A percentile compares a stretch with the other conserved stretches of the same genome.
phyloP scores from a whole-genome alignment of 768 basidiomycete species.

The Russula emetica region DNA sequence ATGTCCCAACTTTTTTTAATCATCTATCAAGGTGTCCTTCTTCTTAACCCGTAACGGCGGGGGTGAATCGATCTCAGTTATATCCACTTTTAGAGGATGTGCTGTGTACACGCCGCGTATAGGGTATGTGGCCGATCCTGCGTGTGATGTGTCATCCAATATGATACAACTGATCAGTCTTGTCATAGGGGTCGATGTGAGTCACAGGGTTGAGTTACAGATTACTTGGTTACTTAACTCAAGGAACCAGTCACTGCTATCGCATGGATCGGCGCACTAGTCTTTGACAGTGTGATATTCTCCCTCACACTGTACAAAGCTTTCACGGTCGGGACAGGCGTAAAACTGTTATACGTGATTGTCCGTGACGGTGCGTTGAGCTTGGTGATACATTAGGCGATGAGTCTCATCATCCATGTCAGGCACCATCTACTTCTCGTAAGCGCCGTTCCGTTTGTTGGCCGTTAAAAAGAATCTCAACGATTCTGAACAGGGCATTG shows the following conservation, averaged over 20 bases:
- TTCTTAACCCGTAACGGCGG: neutral
- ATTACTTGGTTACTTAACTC: neutral
- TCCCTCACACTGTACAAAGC: conserved; percentile 19
- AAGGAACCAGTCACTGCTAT: conserved; percentile 6
- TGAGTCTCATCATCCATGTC: neutral
- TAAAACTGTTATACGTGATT: conserved; percentile 13
- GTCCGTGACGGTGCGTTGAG: conserved; percentile 18
- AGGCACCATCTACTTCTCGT: conserved; percentile 24
- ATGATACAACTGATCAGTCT: neutral
- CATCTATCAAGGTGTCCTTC: neutral
- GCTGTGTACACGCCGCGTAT: neutral
- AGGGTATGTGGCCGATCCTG: conserved; percentile 2
- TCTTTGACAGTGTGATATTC: conserved; percentile 14
- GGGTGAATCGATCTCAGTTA: neutral
- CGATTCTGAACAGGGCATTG: neutral
- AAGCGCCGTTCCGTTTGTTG: neutral
- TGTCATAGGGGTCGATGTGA: conserved; percentile 10
- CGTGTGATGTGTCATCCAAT: neutral
- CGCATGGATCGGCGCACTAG: conserved; percentile 11
- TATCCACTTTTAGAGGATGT: conserved; percentile 8
- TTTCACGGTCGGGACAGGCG: conserved; percentile 10
- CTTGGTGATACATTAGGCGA: neutral
- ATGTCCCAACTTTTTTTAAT: neutral
- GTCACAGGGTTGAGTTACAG: neutral
- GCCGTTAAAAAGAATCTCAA: neutral